Conservation (phyloP, 257 asterid species). For the Verbascum thapsus region DNA sequence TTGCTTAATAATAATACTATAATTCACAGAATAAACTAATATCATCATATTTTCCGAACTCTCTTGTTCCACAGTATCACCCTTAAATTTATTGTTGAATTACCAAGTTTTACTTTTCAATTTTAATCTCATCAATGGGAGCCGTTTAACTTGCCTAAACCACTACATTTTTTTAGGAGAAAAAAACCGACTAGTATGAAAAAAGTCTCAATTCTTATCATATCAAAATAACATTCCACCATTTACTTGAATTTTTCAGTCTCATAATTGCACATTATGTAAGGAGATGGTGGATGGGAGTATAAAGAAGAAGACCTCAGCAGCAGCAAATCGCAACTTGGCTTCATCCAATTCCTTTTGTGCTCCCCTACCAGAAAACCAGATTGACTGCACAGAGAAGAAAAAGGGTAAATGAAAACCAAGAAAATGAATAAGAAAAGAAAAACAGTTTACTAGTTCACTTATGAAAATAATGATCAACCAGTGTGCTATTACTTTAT, state of each 20-base stretch:
- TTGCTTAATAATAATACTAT: no score
- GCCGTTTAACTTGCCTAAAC: constrained; percentile 4
- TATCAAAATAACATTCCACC: not conserved
- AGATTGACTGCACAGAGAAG: constrained; percentile 65
- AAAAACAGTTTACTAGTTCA: not conserved
- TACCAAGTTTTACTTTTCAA: not conserved
- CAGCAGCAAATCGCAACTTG: constrained; percentile 90
- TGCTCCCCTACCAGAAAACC: constrained; percentile 76
- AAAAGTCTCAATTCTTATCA: not conserved
- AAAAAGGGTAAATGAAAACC: constrained; percentile 6
- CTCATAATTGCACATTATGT: not conserved
- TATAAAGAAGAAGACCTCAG: constrained; percentile 61
- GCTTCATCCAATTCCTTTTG: constrained; percentile 92
- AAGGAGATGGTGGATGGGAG: constrained; percentile 1
- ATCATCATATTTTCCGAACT: not conserved
- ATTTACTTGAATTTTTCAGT: not conserved
- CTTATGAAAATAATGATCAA: not conserved
- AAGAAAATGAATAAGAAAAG: not conserved
- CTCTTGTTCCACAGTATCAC: not conserved
- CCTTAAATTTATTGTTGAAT: not conserved
- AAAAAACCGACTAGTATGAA: not conserved
- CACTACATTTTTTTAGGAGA: constrained; percentile 3
- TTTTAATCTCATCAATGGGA: not conserved
- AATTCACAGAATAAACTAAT: not conserved
- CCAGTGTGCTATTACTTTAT: constrained; percentile 2